phyloP scores from a whole-genome alignment of 306 rosid species.

The Calophaca sinica region DNA sequence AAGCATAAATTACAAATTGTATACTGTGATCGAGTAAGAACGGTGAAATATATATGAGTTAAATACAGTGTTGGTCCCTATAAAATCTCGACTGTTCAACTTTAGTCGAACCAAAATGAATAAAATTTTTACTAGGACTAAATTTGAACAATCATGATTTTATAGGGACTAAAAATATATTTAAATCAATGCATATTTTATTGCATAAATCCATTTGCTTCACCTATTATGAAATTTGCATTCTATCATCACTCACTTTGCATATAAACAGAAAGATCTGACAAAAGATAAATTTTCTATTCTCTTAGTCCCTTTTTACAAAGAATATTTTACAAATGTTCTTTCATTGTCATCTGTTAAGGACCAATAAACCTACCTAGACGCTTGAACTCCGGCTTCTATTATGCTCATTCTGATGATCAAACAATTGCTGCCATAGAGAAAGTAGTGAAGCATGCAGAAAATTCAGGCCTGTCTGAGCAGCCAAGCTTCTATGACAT shows the following conservation, averaged over 20 bases:
- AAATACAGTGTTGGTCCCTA: too few relatives aligned
- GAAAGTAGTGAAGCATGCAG: constrained; percentile 91
- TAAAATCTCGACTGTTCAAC: too few relatives aligned
- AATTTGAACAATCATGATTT: too few relatives aligned
- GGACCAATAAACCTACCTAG: constrained; percentile 91
- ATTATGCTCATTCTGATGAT: constrained; percentile 75
- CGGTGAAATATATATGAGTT: too few relatives aligned
- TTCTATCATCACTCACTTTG: background rate
- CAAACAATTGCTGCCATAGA: constrained; percentile 83
- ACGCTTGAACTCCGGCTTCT: constrained; percentile 97
- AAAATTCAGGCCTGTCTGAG: constrained; percentile 83
- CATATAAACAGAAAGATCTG: background rate
- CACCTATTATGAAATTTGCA: background rate
- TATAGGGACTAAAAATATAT: too few relatives aligned
- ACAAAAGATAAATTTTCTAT: background rate
- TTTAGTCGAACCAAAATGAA: too few relatives aligned
- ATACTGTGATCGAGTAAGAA: background rate
- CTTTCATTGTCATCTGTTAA: constrained; percentile 42
- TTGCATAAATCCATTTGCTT: too few relatives aligned
- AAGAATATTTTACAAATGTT: background rate
- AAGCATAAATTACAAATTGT: background rate
- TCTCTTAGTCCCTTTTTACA: constrained; percentile 26
- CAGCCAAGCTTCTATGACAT: constrained; percentile 97
- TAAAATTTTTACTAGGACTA: too few relatives aligned
- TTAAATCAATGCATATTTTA: too few relatives aligned